These are phyloP conservation scores for Xylariaceae sp. DNA, from an alignment of 2,329 filamentous ascomycete species.

Conservation along the genomic window DNA sequence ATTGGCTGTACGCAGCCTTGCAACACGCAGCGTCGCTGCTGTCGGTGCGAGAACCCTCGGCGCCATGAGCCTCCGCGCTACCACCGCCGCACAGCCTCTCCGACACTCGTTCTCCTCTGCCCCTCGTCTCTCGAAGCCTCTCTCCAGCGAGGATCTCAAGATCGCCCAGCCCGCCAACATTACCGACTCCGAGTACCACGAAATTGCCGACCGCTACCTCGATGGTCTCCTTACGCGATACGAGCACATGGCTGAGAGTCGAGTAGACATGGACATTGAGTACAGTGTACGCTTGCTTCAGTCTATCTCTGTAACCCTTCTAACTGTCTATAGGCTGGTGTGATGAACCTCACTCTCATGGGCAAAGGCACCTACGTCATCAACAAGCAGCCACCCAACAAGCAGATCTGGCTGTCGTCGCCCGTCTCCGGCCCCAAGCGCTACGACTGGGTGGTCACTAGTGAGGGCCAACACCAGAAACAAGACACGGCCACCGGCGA, in stretches of 20 bases:
- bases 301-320: background rate
- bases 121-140: slow-evolving; percentile 36
- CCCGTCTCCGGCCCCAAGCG: slow-evolving; percentile 89
- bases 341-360: slow-evolving; percentile 71
- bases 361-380: slow-evolving; percentile 80
- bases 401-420: slow-evolving; percentile 94
- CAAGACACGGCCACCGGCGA: slow-evolving; percentile 68
- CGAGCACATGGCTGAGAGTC: slow-evolving; percentile 70
- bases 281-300: slow-evolving; percentile 63
- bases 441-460: slow-evolving; percentile 79
- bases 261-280: slow-evolving; percentile 80
- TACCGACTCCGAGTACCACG: slow-evolving; percentile 68
- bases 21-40: slow-evolving; percentile 10
- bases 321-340: slow-evolving; percentile 62
- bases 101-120: slow-evolving; percentile 30
- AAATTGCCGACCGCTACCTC: slow-evolving; percentile 72
- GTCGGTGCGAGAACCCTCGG: slow-evolving; percentile 20
- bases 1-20: slow-evolving; percentile 32
- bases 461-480: slow-evolving; percentile 73
- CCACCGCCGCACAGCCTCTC: slow-evolving; percentile 2
- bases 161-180: slow-evolving; percentile 54
- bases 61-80: slow-evolving; percentile 16
- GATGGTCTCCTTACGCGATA: slow-evolving; percentile 53
- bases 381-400: slow-evolving; percentile 98
- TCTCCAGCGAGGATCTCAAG: slow-evolving; percentile 34